Conservation (phyloP, 106 monocot genomes). For the Allium fistulosum region DNA sequence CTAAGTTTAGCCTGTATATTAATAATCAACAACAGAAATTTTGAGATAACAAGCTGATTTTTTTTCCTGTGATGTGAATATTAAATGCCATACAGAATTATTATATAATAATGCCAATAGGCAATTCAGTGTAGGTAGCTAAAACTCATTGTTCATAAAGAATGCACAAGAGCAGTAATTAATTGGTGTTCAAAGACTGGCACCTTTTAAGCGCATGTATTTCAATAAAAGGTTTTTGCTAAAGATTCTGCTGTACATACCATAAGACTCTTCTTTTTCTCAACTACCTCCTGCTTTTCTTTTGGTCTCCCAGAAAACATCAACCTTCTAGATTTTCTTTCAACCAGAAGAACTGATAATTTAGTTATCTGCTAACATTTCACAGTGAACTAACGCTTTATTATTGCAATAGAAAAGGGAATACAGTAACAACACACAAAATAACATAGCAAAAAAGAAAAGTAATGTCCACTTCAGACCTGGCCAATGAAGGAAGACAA, state of each 20-base stretch:
- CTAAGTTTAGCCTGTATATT: conserved; percentile 62
- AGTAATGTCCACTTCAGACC: conserved; percentile 28
- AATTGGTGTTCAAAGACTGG: not conserved
- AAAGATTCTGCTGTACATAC: conserved; percentile 25
- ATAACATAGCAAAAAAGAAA: no score
- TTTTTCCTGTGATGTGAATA: no score
- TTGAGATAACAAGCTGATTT: no score
- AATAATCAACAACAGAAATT: no score
- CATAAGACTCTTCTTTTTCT: conserved; percentile 84
- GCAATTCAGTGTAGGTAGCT: no score
- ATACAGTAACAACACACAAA: not conserved
- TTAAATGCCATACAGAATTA: no score
- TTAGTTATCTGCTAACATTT: conserved; percentile 47
- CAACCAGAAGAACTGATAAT: conserved; percentile 52
- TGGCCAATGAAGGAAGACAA: conserved; percentile 95
- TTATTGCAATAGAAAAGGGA: not conserved
- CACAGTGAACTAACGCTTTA: no score
- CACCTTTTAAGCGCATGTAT: not conserved
- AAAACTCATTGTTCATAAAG: no score
- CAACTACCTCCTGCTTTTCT: conserved; percentile 70
- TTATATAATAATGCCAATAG: no score
- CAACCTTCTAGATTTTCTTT: conserved; percentile 60
- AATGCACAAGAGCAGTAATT: no score
- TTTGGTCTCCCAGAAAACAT: conserved; percentile 78
- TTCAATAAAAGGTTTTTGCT: not conserved